These are phyloP conservation scores for Ustulina deusta DNA, from an alignment of 2,329 filamentous ascomycete genomes.

Conservation along the genomic window DNA sequence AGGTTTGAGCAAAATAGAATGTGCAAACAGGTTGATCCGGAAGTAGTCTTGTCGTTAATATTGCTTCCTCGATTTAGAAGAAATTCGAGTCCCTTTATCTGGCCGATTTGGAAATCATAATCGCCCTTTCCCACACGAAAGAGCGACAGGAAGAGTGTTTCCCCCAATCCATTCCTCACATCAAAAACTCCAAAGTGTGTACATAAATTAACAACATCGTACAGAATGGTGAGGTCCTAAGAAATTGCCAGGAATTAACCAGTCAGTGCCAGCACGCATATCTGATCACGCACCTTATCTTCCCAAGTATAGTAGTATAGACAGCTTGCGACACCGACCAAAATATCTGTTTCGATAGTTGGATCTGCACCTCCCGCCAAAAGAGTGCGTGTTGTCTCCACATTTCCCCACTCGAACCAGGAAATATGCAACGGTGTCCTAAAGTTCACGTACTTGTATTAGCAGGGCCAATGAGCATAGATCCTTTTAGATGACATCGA, in stretches of 20 bases:
- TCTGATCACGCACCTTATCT: too few species aligned
- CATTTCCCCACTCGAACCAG: not conserved
- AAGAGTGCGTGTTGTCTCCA: not conserved
- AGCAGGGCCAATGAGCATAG: not conserved
- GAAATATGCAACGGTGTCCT: not conserved
- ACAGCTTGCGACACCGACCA: not conserved
- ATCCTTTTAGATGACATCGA: not conserved
- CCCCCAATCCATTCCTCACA: too few species aligned
- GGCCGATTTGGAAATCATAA: not conserved
- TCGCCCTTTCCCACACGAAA: not conserved
- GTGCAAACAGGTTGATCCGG: constrained; percentile 7
- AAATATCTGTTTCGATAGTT: not conserved
- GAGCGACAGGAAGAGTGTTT: not conserved
- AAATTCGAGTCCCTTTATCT: not conserved
- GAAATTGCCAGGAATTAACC: not conserved
- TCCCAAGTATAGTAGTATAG: not conserved
- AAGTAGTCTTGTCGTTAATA: not conserved
- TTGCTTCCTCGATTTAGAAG: constrained; percentile 15
- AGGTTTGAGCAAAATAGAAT: constrained; percentile 4
- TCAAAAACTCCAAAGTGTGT: not conserved
- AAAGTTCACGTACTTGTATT: too few species aligned
- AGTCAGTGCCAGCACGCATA: too few species aligned
- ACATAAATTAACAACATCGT: not conserved
- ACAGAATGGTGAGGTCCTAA: not conserved
- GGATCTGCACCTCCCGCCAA: not conserved